These are phyloP conservation scores for Shiraia sp. DNA, from an alignment of 2,329 filamentous ascomycete species.

Conservation along the genomic window DNA sequence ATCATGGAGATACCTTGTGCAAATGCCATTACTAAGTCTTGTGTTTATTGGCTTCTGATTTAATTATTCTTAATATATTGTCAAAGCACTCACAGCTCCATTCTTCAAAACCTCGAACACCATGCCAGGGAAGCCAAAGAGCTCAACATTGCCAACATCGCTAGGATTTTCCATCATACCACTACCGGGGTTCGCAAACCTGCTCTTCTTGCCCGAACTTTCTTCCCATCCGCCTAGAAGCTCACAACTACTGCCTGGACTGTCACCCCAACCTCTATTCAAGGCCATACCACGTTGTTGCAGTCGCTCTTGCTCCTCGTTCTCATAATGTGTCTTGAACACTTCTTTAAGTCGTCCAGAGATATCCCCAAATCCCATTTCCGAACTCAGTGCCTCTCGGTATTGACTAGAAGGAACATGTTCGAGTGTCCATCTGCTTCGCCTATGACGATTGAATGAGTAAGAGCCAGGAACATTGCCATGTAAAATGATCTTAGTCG, in stretches of 20 bases:
- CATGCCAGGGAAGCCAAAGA: slow-evolving; percentile 92
- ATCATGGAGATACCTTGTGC: too few relatives aligned
- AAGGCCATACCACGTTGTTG: slow-evolving; percentile 74
- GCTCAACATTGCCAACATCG: slow-evolving; percentile 72
- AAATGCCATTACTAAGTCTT: neutral
- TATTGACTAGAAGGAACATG: slow-evolving; percentile 48
- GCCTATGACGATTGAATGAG: slow-evolving; percentile 91
- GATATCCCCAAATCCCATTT: slow-evolving; percentile 64
- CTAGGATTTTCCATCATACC: slow-evolving; percentile 49
- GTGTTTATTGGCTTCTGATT: neutral
- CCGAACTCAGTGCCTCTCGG: slow-evolving; percentile 65
- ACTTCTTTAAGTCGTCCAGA: slow-evolving; percentile 68
- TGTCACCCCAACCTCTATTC: slow-evolving; percentile 89
- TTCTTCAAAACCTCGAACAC: slow-evolving; percentile 97
- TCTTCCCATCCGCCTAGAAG: slow-evolving; percentile 70
- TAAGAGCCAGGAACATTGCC: slow-evolving; percentile 95
- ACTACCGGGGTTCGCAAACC: slow-evolving; percentile 38
- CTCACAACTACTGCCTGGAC: slow-evolving; percentile 86
- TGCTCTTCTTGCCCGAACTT: slow-evolving; percentile 39
- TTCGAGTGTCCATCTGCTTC: slow-evolving; percentile 82
- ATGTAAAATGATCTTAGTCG: slow-evolving; percentile 90
- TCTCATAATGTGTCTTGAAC: slow-evolving; percentile 70
- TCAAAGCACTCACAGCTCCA: slow-evolving; percentile 84
- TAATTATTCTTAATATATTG: slow-evolving; percentile 70
- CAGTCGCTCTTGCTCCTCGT: slow-evolving; percentile 56